phyloP scores from a whole-genome alignment of 345 rosid genomes.

The Capsella bursapastoris region DNA sequence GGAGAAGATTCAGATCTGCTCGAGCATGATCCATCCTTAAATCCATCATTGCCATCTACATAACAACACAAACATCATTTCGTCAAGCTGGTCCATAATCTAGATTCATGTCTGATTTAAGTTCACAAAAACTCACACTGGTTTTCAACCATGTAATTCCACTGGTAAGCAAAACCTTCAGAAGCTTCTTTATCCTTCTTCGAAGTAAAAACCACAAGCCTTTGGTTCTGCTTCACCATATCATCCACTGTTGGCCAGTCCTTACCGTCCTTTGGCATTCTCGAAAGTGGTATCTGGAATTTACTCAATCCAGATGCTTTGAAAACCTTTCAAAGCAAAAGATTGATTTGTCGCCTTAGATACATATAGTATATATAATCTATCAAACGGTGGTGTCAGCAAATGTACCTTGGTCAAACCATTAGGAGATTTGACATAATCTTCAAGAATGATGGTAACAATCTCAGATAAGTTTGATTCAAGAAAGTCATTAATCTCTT shows the following conservation, averaged over 20 bases:
- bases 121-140: conserved; percentile 59
- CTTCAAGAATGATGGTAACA: conserved; percentile 90
- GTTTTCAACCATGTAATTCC: conserved; percentile 90
- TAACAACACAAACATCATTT: background rate
- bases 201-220: conserved; percentile 88
- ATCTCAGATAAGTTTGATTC: conserved; percentile 79
- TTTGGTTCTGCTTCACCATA: conserved; percentile 82
- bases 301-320: conserved; percentile 73
- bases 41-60: conserved; percentile 87
- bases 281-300: conserved; percentile 70
- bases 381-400: background rate
- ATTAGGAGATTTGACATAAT: conserved; percentile 73
- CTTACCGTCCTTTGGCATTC: conserved; percentile 79
- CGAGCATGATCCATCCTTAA: conserved; percentile 69
- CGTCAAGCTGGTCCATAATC: background rate
- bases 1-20: conserved; percentile 77
- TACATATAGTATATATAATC: background rate
- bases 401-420: conserved; percentile 66
- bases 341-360: background rate
- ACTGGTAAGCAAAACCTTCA: conserved; percentile 86
- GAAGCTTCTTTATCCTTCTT: conserved; percentile 75
- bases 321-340: conserved; percentile 49
- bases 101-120: conserved; percentile 1
- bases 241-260: conserved; percentile 95
- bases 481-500: conserved; percentile 72